Evolutionary conservation across 495 filamentous ascomycete species (phyloP).

Genomic region (Hypomontagnella submonticulosa): DNA sequence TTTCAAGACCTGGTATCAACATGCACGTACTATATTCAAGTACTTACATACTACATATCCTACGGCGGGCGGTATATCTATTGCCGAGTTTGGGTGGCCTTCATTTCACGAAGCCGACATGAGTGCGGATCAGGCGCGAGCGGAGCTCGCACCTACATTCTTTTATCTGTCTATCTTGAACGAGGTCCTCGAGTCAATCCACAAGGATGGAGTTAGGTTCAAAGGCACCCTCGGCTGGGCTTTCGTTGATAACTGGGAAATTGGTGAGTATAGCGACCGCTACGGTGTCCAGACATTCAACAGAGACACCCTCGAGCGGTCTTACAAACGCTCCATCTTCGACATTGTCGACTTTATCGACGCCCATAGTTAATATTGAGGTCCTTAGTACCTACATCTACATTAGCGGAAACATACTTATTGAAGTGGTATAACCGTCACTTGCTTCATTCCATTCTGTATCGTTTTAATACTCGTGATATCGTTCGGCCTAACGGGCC

Average conservation of each 20-base stretch:
- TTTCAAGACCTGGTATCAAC: not conserved
- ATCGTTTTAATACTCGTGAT: too few species aligned
- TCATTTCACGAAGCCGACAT: constrained; percentile 12
- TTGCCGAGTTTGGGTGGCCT: constrained; percentile 33
- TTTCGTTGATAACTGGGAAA: constrained; percentile 27
- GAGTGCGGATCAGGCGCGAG: constrained; percentile 15
- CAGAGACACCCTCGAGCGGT: constrained; percentile 6
- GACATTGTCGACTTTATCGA: constrained; percentile 23
- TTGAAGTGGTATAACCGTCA: too few species aligned
- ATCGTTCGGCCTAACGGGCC: too few species aligned
- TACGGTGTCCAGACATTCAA: constrained; percentile 31
- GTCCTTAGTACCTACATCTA: too few species aligned
- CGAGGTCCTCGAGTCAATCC: constrained; percentile 35
- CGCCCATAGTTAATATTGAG: not conserved
- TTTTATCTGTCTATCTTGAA: constrained; percentile 26
- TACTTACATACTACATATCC: constrained; percentile 1
- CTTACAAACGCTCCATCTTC: constrained; percentile 28
- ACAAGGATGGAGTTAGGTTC: constrained; percentile 30
- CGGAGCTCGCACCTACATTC: constrained; percentile 23
- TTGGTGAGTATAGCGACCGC: constrained; percentile 12
- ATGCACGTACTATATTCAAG: constrained; percentile 5
- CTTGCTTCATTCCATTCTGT: too few species aligned
- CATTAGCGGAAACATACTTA: too few species aligned
- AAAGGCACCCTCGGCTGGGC: constrained; percentile 31
- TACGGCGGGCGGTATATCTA: not conserved